These are phyloP conservation scores for Lanmaoa pseudosensibilis DNA, from an alignment of 768 basidiomycete species.

Conservation along the genomic window DNA sequence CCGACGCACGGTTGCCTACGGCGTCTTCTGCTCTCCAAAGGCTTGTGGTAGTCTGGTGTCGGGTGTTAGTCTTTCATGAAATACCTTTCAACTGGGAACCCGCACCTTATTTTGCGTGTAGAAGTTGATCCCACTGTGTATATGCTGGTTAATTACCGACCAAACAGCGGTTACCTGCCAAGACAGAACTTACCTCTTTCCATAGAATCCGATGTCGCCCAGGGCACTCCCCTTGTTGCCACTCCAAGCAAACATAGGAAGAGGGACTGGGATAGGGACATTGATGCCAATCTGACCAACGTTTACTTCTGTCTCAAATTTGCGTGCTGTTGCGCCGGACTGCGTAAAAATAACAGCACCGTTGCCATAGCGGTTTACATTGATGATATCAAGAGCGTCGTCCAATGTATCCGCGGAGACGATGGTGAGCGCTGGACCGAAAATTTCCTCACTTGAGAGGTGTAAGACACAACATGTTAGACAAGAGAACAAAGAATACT, in stretches of 20 bases:
- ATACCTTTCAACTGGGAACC: background rate
- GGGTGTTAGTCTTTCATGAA: slow-evolving; percentile 6
- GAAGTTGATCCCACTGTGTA: slow-evolving; percentile 80
- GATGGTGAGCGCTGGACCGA: slow-evolving; percentile 85
- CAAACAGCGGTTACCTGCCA: background rate
- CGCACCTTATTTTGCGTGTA: slow-evolving; percentile 91
- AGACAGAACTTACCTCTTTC: slow-evolving; percentile 58
- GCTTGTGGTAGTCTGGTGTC: slow-evolving; percentile 77
- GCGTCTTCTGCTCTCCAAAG: slow-evolving; percentile 92
- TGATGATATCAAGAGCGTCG: slow-evolving; percentile 87
- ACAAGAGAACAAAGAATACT: slow-evolving; percentile 24
- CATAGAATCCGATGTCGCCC: slow-evolving; percentile 90
- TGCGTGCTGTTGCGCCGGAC: slow-evolving; percentile 91
- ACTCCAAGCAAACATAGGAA: slow-evolving; percentile 95
- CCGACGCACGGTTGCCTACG: slow-evolving; percentile 73
- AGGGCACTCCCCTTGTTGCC: slow-evolving; percentile 89
- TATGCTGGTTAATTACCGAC: background rate
- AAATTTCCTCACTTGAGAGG: slow-evolving; percentile 79
- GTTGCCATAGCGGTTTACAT: slow-evolving; percentile 88
- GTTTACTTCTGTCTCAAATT: slow-evolving; percentile 86
- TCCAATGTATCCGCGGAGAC: slow-evolving; percentile 81
- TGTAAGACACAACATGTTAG: background rate
- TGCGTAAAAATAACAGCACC: slow-evolving; percentile 96
- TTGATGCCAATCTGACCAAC: slow-evolving; percentile 94
- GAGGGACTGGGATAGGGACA: slow-evolving; percentile 88